A percentile compares a stretch with the other conserved stretches of the same genome.
phyloP scores from a whole-genome alignment of 2,329 filamentous ascomycete genomes.

The Trichoderma sp. region DNA sequence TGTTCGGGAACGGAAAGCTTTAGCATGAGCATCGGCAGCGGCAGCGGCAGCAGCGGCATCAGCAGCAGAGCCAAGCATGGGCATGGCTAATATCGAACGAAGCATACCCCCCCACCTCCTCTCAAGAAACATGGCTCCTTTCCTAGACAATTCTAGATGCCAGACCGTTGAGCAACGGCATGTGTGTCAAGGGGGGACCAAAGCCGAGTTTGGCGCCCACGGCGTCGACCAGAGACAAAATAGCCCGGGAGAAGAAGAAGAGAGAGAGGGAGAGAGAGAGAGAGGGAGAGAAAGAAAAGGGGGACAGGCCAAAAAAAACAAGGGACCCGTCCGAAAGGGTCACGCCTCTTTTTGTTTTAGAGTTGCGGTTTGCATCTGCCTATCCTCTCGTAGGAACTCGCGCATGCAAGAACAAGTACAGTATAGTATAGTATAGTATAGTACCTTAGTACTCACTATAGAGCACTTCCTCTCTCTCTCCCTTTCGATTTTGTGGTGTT shows the following conservation, averaged over 20 bases:
- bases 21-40: not conserved
- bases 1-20: not conserved
- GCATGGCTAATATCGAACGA: not conserved
- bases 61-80: conserved; percentile 7
- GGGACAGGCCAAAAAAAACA: too few relatives aligned
- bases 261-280: not conserved
- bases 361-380: conserved; percentile 4
- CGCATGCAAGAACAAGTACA: not conserved
- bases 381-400: not conserved
- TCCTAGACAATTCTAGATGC: not conserved
- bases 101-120: not conserved
- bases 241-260: not conserved
- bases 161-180: not conserved
- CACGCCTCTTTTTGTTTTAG: conserved; percentile 2
- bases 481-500: not conserved
- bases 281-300: too few relatives aligned
- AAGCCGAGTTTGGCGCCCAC: not conserved
- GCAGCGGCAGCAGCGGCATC: not conserved
- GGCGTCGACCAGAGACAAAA: not conserved
- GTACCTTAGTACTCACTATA: too few relatives aligned
- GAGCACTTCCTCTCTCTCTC: not conserved
- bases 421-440: too few relatives aligned
- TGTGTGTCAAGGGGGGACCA: not conserved
- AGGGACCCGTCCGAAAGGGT: conserved; percentile 8
- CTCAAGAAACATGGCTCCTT: not conserved